phyloP scores from a whole-genome alignment of 2,329 filamentous ascomycete species.

The Arthroderma sp. region DNA sequence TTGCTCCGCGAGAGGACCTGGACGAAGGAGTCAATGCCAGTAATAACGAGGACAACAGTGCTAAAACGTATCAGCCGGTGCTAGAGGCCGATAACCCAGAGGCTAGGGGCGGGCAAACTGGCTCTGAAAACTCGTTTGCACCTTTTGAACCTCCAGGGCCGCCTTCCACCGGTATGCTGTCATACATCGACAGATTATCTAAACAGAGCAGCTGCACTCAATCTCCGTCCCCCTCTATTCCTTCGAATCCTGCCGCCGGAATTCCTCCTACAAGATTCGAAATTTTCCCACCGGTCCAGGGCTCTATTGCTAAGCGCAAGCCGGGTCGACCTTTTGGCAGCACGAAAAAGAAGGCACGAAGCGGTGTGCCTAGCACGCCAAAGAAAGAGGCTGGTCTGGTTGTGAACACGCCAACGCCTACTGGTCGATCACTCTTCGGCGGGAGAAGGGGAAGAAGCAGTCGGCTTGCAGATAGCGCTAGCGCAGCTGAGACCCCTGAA shows the following conservation, averaged over 20 bases:
- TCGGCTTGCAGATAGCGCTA: constrained; percentile 14
- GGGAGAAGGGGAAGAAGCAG: constrained; percentile 22
- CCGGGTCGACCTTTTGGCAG: constrained; percentile 27
- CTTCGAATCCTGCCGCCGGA: constrained; percentile 19
- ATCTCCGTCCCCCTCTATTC: constrained; percentile 7
- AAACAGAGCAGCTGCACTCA: constrained; percentile 16
- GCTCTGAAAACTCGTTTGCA: constrained; percentile 2
- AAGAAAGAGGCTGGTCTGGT: constrained; percentile 20
- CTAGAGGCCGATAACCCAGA: too few species aligned
- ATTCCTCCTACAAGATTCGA: constrained; percentile 32
- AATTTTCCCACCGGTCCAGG: constrained; percentile 30
- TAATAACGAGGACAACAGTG: constrained; percentile 9
- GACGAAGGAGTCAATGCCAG: constrained; percentile 24
- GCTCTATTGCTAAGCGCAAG: constrained; percentile 23
- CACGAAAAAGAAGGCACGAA: constrained; percentile 16
- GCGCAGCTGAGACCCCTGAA: constrained; percentile 1
- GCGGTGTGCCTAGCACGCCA: constrained; percentile 26
- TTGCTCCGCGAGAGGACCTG: constrained; percentile 73
- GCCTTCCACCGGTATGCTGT: constrained; percentile 21
- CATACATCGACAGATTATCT: constrained; percentile 9
- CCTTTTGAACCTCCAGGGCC: constrained; percentile 9
- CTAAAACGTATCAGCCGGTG: too few species aligned
- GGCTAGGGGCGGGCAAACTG: background rate
- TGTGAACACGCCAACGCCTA: constrained; percentile 19
- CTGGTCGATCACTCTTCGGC: constrained; percentile 12